phyloP scores from a whole-genome alignment of 2,329 filamentous ascomycete genomes.

The Colletotrichum magnum region DNA sequence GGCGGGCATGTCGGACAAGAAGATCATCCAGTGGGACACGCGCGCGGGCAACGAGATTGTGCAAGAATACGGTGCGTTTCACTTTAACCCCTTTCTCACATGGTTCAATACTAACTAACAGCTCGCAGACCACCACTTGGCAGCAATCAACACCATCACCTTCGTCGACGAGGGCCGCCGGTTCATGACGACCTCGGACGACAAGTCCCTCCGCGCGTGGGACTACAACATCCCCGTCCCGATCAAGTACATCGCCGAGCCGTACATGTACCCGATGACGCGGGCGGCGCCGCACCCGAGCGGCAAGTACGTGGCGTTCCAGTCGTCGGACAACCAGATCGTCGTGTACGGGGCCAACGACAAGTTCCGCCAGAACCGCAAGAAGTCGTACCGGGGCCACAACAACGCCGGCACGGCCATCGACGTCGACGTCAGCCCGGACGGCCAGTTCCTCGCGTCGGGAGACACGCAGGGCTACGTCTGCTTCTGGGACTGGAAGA shows the following conservation, averaged over 20 bases:
- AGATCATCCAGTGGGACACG: conserved; percentile 97
- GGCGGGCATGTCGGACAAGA: conserved; percentile 98
- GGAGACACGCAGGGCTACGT: conserved; percentile 92
- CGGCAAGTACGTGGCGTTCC: conserved; percentile 95
- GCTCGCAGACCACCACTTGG: conserved; percentile 84
- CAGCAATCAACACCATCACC: conserved; percentile 97
- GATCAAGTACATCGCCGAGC: conserved; percentile 98
- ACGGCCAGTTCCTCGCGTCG: conserved; percentile 90
- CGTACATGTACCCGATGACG: conserved; percentile 97
- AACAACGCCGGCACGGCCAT: conserved; percentile 96
- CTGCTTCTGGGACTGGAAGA: conserved; percentile 99
- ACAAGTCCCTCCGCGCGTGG: conserved; percentile 96
- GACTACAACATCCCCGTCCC: conserved; percentile 98
- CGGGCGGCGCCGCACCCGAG: conserved; percentile 87
- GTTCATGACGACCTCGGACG: conserved; percentile 98
- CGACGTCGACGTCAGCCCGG: conserved; percentile 88
- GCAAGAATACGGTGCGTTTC: conserved; percentile 79
- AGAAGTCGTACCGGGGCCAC: conserved; percentile 96
- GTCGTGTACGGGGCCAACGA: conserved; percentile 95
- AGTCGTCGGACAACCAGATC: conserved; percentile 92
- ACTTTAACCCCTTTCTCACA: too few relatives aligned
- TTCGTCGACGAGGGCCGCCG: conserved; percentile 95
- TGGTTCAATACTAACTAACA: conserved; percentile 1
- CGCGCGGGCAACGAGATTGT: conserved; percentile 83
- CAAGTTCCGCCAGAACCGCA: conserved; percentile 96